Base-by-base conservation (phyloP, 2,329 filamentous ascomycete genomes). In the Neodidymelliopsis sp. region DNA sequence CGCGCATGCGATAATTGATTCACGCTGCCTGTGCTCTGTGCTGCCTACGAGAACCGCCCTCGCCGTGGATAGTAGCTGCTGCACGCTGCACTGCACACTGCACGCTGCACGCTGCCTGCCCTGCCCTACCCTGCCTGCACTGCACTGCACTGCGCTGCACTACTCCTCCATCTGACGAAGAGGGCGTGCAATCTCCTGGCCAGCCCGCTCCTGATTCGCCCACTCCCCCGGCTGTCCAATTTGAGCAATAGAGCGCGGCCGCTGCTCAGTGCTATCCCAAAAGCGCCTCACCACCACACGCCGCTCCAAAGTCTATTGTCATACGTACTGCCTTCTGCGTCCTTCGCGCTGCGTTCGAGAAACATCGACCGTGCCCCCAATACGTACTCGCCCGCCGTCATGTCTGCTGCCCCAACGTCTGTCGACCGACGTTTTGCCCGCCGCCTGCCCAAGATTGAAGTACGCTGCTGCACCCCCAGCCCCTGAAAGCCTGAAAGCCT, bases 361-460 rank as follows among this genome's bases (percentile, higher is more conserved):
- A 56, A 29, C 53, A 28, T 54, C 48, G 38, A 41, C 39, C 30
- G 50, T 57, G 60, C 62, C 65, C 60, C 57, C 60, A 57, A 59
- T 59, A 28, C 37, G 57, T 59, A 28, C 37, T 37, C 22, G 23
- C 34, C 24, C 28, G 22, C 43, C 30, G 34, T 19, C 47, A 63
- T 63, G 57, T 18, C 62, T 41, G 45, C 44, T 39, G 34, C 54
- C 19, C 33, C 33, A 18, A 31, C 20, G 10, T 42, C 58, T 37
- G 59, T 65, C 44, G 60, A 67, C 44, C 9, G 25, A 28, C 55
- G 41, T 29, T 77, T 76, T 49, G 57, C 69, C 30, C 59, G 49
- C 54, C 47, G 61, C 2, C 62, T 78, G 36, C 75, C 75, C n/a
- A 78, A 78, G 57, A 67, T 74, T 37, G 75, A 78, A 69, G 69